Conservation (phyloP, 2,329 filamentous ascomycete genomes). For the Fusarium sambucinum region DNA sequence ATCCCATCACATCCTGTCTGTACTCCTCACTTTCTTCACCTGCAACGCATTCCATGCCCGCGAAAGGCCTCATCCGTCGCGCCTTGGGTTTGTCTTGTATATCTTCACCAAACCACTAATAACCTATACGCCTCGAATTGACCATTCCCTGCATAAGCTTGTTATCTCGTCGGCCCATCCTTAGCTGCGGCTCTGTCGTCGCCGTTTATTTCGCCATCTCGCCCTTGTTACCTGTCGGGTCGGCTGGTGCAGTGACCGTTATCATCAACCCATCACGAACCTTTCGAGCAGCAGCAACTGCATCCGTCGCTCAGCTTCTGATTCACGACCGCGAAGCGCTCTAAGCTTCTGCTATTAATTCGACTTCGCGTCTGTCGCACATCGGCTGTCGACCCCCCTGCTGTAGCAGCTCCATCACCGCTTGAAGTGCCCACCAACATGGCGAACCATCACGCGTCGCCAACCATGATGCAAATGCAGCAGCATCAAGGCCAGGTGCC, state of each 20-base stretch:
- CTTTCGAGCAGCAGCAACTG: constrained; percentile 5
- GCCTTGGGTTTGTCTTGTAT: constrained; percentile 31
- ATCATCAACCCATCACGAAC: constrained; percentile 35
- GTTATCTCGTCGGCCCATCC: constrained; percentile 11
- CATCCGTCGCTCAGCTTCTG: constrained; percentile 22
- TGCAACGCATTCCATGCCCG: constrained; percentile 52
- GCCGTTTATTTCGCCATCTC: constrained; percentile 19
- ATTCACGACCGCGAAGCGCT: constrained; percentile 31
- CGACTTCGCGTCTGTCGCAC: constrained; percentile 33
- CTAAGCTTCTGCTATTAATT: constrained; percentile 14
- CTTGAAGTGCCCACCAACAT: constrained; percentile 58
- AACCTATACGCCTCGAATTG: constrained; percentile 28
- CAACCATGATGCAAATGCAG: constrained; percentile 79
- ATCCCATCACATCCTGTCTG: constrained; percentile 42
- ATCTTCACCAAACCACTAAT: constrained; percentile 18
- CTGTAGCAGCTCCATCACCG: constrained; percentile 33
- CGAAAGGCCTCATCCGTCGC: constrained; percentile 51
- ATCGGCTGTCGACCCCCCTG: constrained; percentile 24
- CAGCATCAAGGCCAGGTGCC: constrained; percentile 71
- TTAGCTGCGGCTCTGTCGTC: constrained; percentile 29
- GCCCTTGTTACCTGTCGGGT: constrained; percentile 24
- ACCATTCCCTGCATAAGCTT: constrained; percentile 20
- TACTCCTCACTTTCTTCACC: constrained; percentile 55
- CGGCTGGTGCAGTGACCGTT: constrained; percentile 19
- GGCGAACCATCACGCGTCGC: constrained; percentile 85